Evolutionary conservation across 495 filamentous ascomycete genomes (phyloP).

Genomic region (Thermochaetoides thermophila): DNA sequence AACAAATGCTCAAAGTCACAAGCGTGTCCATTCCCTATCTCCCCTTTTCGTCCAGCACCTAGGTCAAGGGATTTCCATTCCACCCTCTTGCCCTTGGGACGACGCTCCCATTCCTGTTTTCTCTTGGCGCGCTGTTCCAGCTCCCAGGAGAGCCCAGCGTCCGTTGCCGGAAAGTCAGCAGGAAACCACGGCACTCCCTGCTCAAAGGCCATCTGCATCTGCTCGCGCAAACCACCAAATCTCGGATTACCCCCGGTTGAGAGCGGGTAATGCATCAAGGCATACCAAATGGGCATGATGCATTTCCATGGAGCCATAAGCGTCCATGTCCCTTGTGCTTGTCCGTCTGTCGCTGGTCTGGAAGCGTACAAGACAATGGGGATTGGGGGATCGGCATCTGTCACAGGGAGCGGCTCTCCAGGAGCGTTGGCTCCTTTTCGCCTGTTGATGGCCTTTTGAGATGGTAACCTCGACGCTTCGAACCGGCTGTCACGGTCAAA

Average conservation of each 20-base stretch:
- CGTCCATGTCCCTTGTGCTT: conserved; percentile 60
- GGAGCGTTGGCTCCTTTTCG: conserved; percentile 54
- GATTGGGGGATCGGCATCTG: conserved; percentile 60
- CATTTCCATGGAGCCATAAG: conserved; percentile 87
- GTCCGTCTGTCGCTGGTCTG: conserved; percentile 28
- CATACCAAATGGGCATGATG: conserved; percentile 73
- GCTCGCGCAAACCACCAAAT: conserved; percentile 71
- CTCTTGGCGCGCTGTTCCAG: conserved; percentile 44
- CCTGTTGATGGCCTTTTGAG: conserved; percentile 76
- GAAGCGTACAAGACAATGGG: conserved; percentile 61
- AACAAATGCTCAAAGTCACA: conserved; percentile 73
- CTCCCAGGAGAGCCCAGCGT: conserved; percentile 68
- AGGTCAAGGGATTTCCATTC: conserved; percentile 66
- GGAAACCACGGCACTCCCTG: conserved; percentile 73
- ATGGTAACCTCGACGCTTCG: conserved; percentile 47
- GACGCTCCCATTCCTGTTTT: conserved; percentile 55
- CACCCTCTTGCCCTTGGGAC: conserved; percentile 67
- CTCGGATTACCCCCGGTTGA: conserved; percentile 63
- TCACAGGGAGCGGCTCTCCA: conserved; percentile 44
- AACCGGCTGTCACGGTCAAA: conserved; percentile 55
- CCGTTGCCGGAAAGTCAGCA: conserved; percentile 70
- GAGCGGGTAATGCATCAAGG: conserved; percentile 71
- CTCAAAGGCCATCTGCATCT: conserved; percentile 72
- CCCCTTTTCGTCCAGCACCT: conserved; percentile 61
- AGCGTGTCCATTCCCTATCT: conserved; percentile 68